Evolutionary conservation across 306 rosid genomes (phyloP).

Genomic region (Hippophae gyantsensis): DNA sequence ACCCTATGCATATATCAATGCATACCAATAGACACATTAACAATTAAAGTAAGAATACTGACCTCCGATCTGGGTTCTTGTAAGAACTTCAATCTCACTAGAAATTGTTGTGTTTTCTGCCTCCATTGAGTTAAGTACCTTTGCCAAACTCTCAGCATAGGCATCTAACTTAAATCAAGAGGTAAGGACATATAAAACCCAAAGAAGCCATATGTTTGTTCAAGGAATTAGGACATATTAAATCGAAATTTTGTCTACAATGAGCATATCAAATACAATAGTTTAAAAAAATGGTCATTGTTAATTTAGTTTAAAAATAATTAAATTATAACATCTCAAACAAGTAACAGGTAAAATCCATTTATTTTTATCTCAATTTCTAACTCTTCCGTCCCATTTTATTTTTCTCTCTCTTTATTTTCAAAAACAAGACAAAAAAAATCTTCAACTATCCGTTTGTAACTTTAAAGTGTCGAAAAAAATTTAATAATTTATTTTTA

Average conservation of each 20-base stretch:
- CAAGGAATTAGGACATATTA: no score
- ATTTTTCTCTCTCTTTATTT: no score
- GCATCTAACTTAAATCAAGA: conserved; percentile 28
- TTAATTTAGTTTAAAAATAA: background rate
- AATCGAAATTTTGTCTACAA: no score
- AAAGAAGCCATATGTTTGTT: background rate
- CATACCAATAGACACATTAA: background rate
- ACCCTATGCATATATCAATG: background rate
- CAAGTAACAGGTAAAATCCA: no score
- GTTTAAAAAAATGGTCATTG: no score
- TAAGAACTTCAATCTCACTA: conserved; percentile 44
- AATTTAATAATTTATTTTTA: no score
- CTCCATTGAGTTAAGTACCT: conserved; percentile 42
- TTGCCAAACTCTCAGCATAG: conserved; percentile 39
- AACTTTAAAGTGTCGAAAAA: no score
- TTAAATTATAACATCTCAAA: background rate
- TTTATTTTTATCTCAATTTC: no score
- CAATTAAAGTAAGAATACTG: background rate
- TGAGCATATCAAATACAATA: no score
- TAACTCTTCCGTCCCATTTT: no score
- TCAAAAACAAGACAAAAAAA: no score
- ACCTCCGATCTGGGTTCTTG: conserved; percentile 39
- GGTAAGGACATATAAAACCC: background rate
- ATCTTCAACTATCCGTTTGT: no score
- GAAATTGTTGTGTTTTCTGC: conserved; percentile 32